Percentiles rank a stretch among this genome's conserved stretches.
phyloP scores from a whole-genome alignment of 2,329 filamentous ascomycete species.

The Phaeosphaeriaceae sp. region DNA sequence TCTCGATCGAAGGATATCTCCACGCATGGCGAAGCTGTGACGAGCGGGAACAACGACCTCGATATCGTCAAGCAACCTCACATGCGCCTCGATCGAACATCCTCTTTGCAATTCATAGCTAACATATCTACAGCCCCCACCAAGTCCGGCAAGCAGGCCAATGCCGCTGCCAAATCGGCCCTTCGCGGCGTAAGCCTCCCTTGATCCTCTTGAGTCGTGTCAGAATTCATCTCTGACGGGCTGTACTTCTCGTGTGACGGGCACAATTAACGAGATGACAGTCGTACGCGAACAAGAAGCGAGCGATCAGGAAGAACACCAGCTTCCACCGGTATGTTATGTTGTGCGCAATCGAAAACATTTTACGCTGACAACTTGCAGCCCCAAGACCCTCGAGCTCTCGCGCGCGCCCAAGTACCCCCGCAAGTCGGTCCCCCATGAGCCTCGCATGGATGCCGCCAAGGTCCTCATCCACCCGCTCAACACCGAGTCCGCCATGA shows the following conservation, averaged over 20 bases:
- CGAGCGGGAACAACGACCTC: conserved; percentile 14
- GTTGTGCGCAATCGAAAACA: background rate
- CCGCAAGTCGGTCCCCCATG: conserved; percentile 90
- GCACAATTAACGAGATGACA: conserved; percentile 55
- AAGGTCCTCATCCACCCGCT: conserved; percentile 97
- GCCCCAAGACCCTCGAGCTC: conserved; percentile 91
- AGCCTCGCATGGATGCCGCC: conserved; percentile 92
- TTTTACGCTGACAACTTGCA: conserved; percentile 7
- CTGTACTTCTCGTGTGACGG: conserved; percentile 52
- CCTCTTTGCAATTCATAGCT: conserved; percentile 23
- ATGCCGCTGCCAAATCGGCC: conserved; percentile 92
- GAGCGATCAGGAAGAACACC: conserved; percentile 88
- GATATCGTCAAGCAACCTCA: conserved; percentile 23
- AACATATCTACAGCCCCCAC: conserved; percentile 52
- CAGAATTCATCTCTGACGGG: conserved; percentile 61
- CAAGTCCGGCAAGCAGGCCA: conserved; percentile 80
- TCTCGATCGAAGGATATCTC: conserved; percentile 15
- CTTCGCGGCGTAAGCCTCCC: conserved; percentile 83
- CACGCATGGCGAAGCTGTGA: conserved; percentile 12
- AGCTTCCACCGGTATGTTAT: conserved; percentile 79
- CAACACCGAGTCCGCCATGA: conserved; percentile 99
- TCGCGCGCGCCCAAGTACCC: conserved; percentile 94
- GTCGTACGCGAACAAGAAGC: conserved; percentile 82
- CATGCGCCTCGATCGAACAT: conserved; percentile 28
- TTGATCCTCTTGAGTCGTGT: conserved; percentile 54